phyloP scores from a whole-genome alignment of 257 asterid species.

The Nicotiana obtusifolia region DNA sequence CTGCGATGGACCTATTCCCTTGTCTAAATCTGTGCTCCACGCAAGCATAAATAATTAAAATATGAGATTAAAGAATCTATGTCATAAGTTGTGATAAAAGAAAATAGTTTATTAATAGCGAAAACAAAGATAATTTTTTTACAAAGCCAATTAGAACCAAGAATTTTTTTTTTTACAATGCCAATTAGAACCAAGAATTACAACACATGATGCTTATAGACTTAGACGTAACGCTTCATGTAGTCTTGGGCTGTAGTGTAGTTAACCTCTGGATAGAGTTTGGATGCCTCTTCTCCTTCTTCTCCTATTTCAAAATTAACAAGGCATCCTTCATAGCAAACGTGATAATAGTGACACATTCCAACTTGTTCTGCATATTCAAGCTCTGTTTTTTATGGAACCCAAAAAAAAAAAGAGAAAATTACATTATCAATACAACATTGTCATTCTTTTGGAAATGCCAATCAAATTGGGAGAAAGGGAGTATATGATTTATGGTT shows the following conservation, averaged over 20 bases:
- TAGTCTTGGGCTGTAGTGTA: slow-evolving; percentile 20
- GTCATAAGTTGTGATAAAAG: too few relatives aligned
- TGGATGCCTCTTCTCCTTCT: slow-evolving; percentile 33
- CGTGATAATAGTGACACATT: slow-evolving; percentile 23
- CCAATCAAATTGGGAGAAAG: neutral
- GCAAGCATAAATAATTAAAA: too few relatives aligned
- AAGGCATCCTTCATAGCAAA: slow-evolving; percentile 29
- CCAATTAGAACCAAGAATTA: neutral
- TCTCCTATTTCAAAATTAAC: slow-evolving; percentile 25
- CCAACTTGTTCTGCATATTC: slow-evolving; percentile 29
- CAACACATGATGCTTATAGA: neutral
- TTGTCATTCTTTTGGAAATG: neutral
- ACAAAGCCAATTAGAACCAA: neutral
- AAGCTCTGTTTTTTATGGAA: neutral
- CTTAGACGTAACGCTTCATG: slow-evolving; percentile 19
- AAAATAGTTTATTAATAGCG: too few relatives aligned
- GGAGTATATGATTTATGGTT: neutral
- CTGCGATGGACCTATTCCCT: too few relatives aligned
- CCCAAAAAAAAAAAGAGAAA: neutral
- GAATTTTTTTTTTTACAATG: neutral
- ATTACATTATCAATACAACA: too few relatives aligned
- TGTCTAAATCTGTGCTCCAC: too few relatives aligned
- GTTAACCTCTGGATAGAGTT: slow-evolving; percentile 22
- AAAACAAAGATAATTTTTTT: neutral
- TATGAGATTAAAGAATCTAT: too few relatives aligned